Percentiles rank a stretch among this genome's conserved stretches.
Evolutionary conservation across 2,329 filamentous ascomycete genomes (phyloP).

Genomic region (Fonsecaea pugnacius): DNA sequence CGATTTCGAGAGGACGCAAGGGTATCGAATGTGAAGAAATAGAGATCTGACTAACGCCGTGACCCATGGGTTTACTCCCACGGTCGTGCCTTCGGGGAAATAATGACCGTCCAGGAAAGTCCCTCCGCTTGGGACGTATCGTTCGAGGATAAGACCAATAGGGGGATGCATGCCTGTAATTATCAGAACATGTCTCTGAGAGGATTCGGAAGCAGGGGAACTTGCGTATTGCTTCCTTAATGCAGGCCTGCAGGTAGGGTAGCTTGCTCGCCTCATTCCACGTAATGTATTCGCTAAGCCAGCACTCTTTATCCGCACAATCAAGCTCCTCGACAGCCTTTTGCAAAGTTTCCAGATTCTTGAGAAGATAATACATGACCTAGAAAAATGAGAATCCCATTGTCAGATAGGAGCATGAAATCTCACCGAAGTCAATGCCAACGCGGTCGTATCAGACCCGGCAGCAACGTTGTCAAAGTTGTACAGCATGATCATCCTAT

Average conservation of each 20-base stretch:
- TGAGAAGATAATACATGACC: slow-evolving; percentile 52
- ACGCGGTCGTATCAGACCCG: slow-evolving; percentile 33
- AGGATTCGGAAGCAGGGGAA: background rate
- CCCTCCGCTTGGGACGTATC: slow-evolving; percentile 36
- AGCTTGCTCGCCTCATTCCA: slow-evolving; percentile 28
- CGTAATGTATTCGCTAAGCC: slow-evolving; percentile 25
- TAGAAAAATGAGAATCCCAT: background rate
- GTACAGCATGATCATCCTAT: slow-evolving; percentile 25
- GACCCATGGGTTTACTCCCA: slow-evolving; percentile 35
- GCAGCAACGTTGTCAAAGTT: slow-evolving; percentile 30
- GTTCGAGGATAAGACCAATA: slow-evolving; percentile 39
- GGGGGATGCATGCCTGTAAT: slow-evolving; percentile 34
- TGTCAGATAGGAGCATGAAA: no score
- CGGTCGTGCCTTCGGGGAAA: slow-evolving; percentile 30
- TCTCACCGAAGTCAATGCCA: slow-evolving; percentile 28
- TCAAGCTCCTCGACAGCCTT: slow-evolving; percentile 30
- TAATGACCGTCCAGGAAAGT: slow-evolving; percentile 27
- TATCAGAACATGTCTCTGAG: background rate
- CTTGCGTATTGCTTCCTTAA: slow-evolving; percentile 34
- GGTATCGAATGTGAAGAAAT: background rate
- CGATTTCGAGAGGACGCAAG: background rate
- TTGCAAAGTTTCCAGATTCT: slow-evolving; percentile 40
- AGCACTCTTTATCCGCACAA: slow-evolving; percentile 19
- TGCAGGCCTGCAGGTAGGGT: slow-evolving; percentile 31
- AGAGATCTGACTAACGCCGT: slow-evolving; percentile 18